Percentiles rank a stretch among this genome's conserved stretches.
phyloP scores from a whole-genome alignment of 805 yeast species.

The Kazachstania africana region DNA sequence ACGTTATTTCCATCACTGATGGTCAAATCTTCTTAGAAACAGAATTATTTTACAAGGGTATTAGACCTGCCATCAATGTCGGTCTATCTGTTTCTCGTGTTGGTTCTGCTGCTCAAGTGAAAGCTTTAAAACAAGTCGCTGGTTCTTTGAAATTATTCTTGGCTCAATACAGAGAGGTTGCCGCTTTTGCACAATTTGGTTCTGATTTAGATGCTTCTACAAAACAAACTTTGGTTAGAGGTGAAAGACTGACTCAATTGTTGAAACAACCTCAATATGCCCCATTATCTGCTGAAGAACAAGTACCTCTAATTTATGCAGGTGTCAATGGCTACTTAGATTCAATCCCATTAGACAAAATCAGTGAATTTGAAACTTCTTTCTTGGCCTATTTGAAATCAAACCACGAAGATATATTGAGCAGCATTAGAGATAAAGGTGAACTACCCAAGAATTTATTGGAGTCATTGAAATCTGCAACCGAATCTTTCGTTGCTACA shows the following conservation, averaged over 20 bases:
- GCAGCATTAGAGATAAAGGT: conserved; percentile 80
- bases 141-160: conserved; percentile 99
- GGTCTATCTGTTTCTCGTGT: conserved; percentile 99
- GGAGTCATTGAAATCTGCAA: conserved; percentile 78
- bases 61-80: conserved; percentile 99
- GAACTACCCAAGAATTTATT: conserved; percentile 79
- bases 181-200: conserved; percentile 99
- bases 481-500: conserved; percentile 87
- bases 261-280: conserved; percentile 95
- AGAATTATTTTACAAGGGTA: conserved; percentile 99
- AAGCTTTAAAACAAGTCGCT: conserved; percentile 99
- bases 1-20: conserved; percentile 93
- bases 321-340: conserved; percentile 99
- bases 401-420: conserved; percentile 74
- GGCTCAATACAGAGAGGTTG: conserved; percentile 99
- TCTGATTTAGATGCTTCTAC: conserved; percentile 99
- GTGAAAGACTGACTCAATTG: conserved; percentile 99
- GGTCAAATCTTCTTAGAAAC: conserved; percentile 99
- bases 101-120: conserved; percentile 99
- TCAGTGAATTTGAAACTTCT: conserved; percentile 83
- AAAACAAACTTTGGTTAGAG: conserved; percentile 97
- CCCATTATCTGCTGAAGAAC: conserved; percentile 97
- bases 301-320: conserved; percentile 96
- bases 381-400: conserved; percentile 88
- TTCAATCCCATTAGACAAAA: conserved; percentile 67